Conservation (phyloP, 768 basidiomycete species). For the Coprinellus micaceus region DNA sequence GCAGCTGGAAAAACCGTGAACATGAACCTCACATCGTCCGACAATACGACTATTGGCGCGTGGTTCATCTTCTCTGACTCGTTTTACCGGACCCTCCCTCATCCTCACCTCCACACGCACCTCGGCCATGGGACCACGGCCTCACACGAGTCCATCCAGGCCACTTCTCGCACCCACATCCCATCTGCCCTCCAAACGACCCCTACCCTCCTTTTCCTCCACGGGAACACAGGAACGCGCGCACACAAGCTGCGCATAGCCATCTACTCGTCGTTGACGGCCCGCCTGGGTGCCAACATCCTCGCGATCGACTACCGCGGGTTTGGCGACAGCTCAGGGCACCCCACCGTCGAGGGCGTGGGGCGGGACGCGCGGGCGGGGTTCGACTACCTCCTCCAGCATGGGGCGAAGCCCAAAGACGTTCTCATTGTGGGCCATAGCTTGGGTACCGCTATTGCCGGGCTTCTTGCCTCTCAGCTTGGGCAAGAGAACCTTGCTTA, state of each 20-base stretch:
- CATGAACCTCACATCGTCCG: conserved; percentile 52
- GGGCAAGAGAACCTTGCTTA: conserved; percentile 39
- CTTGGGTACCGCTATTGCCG: conserved; percentile 68
- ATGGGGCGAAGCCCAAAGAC: conserved; percentile 45
- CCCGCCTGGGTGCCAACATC: conserved; percentile 54
- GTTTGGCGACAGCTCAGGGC: conserved; percentile 66
- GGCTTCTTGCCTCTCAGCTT: conserved; percentile 43
- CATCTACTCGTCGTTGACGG: conserved; percentile 47
- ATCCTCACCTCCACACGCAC: conserved; percentile 31
- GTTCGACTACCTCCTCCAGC: conserved; percentile 58
- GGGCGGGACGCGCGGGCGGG: conserved; percentile 54
- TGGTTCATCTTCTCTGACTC: conserved; percentile 62
- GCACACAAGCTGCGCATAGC: conserved; percentile 49
- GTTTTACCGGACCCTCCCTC: conserved; percentile 38
- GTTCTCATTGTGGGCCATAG: conserved; percentile 71
- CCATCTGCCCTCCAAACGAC: conserved; percentile 24
- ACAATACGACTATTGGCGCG: conserved; percentile 62
- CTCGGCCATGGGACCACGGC: background rate
- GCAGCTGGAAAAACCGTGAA: conserved; percentile 62
- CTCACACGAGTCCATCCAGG: conserved; percentile 12
- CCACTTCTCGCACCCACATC: conserved; percentile 27
- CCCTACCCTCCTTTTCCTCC: conserved; percentile 68
- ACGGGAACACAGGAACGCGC: conserved; percentile 70
- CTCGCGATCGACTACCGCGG: conserved; percentile 74
- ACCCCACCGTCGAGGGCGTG: conserved; percentile 60